These are phyloP conservation scores for Scopulariopsis brevicaulis DNA, from an alignment of 2,329 filamentous ascomycete species.

Conservation along the genomic window DNA sequence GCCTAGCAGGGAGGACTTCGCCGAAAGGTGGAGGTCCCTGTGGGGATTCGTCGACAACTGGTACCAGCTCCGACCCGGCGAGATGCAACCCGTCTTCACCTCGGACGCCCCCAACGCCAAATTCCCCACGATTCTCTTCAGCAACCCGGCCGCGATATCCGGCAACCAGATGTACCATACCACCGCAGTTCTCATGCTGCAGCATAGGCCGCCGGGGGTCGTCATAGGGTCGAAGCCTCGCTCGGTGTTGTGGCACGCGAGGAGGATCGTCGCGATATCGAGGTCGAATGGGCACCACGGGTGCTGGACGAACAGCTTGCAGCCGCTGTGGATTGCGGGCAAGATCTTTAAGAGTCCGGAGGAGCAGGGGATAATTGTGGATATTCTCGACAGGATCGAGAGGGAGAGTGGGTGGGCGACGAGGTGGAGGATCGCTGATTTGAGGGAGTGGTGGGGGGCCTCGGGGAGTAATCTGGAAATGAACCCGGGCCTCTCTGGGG, in stretches of 20 bases:
- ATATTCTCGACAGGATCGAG: conserved; percentile 35
- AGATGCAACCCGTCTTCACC: conserved; percentile 21
- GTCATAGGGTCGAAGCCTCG: conserved; percentile 25
- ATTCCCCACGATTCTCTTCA: conserved; percentile 37
- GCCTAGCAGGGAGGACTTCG: conserved; percentile 13
- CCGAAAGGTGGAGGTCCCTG: conserved; percentile 21
- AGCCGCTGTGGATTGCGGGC: conserved; percentile 41
- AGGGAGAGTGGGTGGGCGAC: conserved; percentile 40
- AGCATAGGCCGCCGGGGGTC: conserved; percentile 26
- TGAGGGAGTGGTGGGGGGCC: conserved; percentile 37
- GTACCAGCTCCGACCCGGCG: conserved; percentile 21
- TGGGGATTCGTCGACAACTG: conserved; percentile 27
- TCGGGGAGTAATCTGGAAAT: conserved; percentile 9
- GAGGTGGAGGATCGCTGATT: conserved; percentile 37
- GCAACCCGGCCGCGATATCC: conserved; percentile 39
- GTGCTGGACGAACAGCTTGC: conserved; percentile 39
- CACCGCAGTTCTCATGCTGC: conserved; percentile 36
- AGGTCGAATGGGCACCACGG: conserved; percentile 39
- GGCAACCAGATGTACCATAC: conserved; percentile 44
- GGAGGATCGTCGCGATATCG: conserved; percentile 40
- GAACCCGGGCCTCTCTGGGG: no score
- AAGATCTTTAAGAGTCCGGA: conserved; percentile 34
- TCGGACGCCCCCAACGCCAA: conserved; percentile 27
- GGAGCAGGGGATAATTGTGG: conserved; percentile 28
- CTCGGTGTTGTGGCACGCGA: conserved; percentile 36